phyloP scores from a whole-genome alignment of 768 basidiomycete genomes.

The Hygrocybe coccinea region DNA sequence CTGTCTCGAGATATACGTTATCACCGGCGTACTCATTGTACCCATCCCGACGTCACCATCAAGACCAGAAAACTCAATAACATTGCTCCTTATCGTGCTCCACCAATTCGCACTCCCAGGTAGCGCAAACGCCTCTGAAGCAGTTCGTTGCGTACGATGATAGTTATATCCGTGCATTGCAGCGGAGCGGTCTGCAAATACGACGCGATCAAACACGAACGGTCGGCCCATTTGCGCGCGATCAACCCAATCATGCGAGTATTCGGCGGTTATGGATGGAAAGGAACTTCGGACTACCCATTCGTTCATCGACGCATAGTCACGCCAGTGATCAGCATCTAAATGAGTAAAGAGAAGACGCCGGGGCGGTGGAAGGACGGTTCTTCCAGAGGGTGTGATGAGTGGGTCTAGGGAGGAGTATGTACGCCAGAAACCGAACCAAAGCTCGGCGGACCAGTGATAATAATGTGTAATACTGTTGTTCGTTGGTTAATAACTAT shows the following conservation, averaged over 20 bases:
- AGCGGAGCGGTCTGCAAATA: conserved; percentile 82
- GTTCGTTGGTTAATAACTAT: conserved; percentile 3
- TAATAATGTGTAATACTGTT: conserved; percentile 85
- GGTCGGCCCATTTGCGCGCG: conserved; percentile 63
- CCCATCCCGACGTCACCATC: conserved; percentile 40
- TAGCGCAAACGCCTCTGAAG: conserved; percentile 68
- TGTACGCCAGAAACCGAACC: conserved; percentile 89
- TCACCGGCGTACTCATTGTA: conserved; percentile 60
- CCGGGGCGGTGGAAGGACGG: conserved; percentile 65
- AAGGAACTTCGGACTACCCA: conserved; percentile 76
- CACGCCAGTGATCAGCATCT: conserved; percentile 78
- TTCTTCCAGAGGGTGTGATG: conserved; percentile 62
- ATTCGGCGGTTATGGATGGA: conserved; percentile 78
- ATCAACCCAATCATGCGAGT: conserved; percentile 78
- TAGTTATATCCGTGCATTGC: conserved; percentile 70
- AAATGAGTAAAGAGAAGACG: conserved; percentile 74
- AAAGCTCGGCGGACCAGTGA: conserved; percentile 88
- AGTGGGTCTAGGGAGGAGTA: conserved; percentile 75
- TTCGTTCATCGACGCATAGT: conserved; percentile 89
- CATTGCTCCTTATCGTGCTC: conserved; percentile 67
- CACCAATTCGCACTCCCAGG: conserved; percentile 82
- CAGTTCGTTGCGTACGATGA: conserved; percentile 67
- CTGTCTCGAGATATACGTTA: conserved; percentile 90
- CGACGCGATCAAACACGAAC: conserved; percentile 81
- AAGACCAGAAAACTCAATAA: conserved; percentile 66